phyloP scores from a whole-genome alignment of 768 basidiomycete genomes.

The Tricholoma bakamatsutake region DNA sequence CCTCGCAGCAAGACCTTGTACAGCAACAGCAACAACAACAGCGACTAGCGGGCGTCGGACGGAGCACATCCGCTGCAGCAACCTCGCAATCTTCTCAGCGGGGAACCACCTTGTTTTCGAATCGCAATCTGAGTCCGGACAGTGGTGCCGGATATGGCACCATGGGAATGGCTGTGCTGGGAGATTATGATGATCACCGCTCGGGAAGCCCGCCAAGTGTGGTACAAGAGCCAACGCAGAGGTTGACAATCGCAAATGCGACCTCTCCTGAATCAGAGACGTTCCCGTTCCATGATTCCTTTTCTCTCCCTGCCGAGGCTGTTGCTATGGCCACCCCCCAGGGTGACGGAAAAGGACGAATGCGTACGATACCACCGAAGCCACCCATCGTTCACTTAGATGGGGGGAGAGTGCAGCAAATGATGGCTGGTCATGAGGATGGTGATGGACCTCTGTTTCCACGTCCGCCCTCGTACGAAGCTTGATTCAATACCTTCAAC shows the following conservation, averaged over 20 bases:
- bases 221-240: slow-evolving; percentile 28
- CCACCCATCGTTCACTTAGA: slow-evolving; percentile 34
- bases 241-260: slow-evolving; percentile 35
- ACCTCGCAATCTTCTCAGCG: slow-evolving; percentile 14
- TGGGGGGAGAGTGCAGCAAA: slow-evolving; percentile 26
- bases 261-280: slow-evolving; percentile 8
- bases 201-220: slow-evolving; percentile 38
- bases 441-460: neutral
- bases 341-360: slow-evolving; percentile 18
- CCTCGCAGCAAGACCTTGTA: slow-evolving; percentile 10
- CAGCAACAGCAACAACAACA: slow-evolving; percentile 9
- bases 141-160: slow-evolving; percentile 14
- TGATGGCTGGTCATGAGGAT: neutral
- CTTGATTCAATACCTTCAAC: neutral
- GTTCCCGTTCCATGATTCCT: slow-evolving; percentile 3
- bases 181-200: slow-evolving; percentile 19
- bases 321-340: slow-evolving; percentile 1
- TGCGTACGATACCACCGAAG: slow-evolving; percentile 24
- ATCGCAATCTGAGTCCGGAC: slow-evolving; percentile 9
- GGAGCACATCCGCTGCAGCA: slow-evolving; percentile 6
- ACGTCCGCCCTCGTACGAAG: slow-evolving; percentile 14
- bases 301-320: neutral
- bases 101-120: slow-evolving; percentile 9
- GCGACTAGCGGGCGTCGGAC: slow-evolving; percentile 8
- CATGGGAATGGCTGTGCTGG: slow-evolving; percentile 10